Conservation (phyloP, 31 red algal species). For the Endocladia muricata region DNA sequence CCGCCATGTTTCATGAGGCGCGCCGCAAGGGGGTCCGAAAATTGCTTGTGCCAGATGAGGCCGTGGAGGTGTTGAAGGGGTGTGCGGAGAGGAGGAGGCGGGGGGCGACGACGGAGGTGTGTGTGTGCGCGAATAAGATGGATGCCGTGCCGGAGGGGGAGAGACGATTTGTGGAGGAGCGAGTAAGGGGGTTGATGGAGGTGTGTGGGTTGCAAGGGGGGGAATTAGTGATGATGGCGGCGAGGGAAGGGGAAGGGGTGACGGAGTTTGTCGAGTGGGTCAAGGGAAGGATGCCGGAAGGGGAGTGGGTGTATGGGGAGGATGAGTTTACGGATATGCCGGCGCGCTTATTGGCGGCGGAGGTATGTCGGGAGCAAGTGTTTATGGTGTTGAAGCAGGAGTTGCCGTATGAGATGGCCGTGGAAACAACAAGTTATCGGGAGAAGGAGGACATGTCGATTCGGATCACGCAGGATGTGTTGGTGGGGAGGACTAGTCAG, state of each 20-base stretch:
- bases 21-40: not conserved
- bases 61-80: slow-evolving; percentile 2
- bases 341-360: slow-evolving; percentile 78
- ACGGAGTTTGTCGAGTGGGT: slow-evolving; percentile 49
- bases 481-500: slow-evolving; percentile 83
- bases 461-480: slow-evolving; percentile 71
- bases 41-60: slow-evolving; percentile 3
- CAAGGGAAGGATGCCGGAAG: slow-evolving; percentile 61
- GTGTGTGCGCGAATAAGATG: slow-evolving; percentile 82
- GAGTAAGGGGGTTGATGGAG: slow-evolving; percentile 27
- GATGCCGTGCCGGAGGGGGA: slow-evolving; percentile 57
- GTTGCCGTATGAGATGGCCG: slow-evolving; percentile 88
- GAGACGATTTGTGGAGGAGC: slow-evolving; percentile 4
- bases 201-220: not conserved
- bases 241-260: slow-evolving; percentile 51
- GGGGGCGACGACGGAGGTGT: slow-evolving; percentile 9
- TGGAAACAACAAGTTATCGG: slow-evolving; percentile 78
- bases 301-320: slow-evolving; percentile 83
- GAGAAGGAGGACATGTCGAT: slow-evolving; percentile 68
- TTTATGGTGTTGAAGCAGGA: slow-evolving; percentile 79
- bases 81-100: not conserved
- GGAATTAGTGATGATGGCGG: slow-evolving; percentile 51
- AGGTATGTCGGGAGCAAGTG: slow-evolving; percentile 83
- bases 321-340: slow-evolving; percentile 96
- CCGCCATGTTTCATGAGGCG: slow-evolving; percentile 36